Percentiles rank a stretch among this genome's conserved stretches.
These are phyloP conservation scores for Globisporangium spinosum DNA, from an alignment of 352 stramenopile genomes.

Conservation along the genomic window DNA sequence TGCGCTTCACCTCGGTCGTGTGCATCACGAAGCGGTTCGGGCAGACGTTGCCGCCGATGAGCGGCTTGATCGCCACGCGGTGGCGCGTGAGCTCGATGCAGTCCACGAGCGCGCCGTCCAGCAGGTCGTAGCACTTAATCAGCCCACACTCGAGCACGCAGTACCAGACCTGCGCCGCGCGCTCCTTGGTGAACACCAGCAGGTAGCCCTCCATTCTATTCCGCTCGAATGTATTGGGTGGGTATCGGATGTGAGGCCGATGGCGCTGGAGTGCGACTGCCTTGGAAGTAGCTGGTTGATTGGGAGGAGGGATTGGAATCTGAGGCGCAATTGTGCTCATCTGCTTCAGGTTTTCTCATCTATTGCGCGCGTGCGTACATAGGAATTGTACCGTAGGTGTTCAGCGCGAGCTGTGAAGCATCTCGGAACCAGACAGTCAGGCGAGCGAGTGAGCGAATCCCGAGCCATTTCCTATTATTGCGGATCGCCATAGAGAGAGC, in stretches of 20 bases:
- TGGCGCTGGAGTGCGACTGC: background rate
- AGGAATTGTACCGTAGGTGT: background rate
- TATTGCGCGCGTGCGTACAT: background rate
- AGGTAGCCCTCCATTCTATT: constrained; percentile 68
- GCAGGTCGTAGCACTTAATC: constrained; percentile 44
- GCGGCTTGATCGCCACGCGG: constrained; percentile 48
- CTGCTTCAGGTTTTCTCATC: background rate
- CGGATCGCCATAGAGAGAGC: background rate
- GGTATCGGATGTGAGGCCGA: constrained; percentile 1
- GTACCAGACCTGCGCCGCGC: constrained; percentile 47
- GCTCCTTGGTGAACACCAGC: constrained; percentile 49
- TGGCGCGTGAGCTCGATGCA: constrained; percentile 61
- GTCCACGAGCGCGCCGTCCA: constrained; percentile 29
- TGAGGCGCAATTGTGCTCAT: background rate
- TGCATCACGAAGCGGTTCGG: constrained; percentile 68
- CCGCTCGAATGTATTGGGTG: background rate
- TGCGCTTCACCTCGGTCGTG: constrained; percentile 44
- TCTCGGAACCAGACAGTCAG: background rate
- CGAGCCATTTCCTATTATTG: background rate
- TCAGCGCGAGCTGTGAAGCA: background rate
- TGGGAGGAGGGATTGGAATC: background rate
- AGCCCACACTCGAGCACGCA: constrained; percentile 68
- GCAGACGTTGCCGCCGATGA: constrained; percentile 43
- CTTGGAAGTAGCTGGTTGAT: background rate
- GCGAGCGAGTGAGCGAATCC: background rate